Percentiles rank a stretch among this genome's conserved stretches.
Conservation (phyloP, 768 basidiomycete species). For the Royoungia palumana region DNA sequence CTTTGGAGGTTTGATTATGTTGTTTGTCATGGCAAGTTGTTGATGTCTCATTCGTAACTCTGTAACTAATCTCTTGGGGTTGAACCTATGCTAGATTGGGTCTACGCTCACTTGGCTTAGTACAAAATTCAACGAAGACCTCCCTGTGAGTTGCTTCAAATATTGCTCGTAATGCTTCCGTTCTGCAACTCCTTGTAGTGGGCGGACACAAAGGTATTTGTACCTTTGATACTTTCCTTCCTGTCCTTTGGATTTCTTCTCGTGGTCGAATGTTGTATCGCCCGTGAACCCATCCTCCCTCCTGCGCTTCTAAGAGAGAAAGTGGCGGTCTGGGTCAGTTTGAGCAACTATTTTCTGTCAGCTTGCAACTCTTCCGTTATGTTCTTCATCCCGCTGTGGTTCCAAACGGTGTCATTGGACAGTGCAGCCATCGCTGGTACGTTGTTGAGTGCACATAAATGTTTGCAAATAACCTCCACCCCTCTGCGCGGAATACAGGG, state of each 20-base stretch:
- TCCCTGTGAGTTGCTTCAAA: slow-evolving; percentile 2
- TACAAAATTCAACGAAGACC: slow-evolving; percentile 13
- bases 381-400: slow-evolving; percentile 17
- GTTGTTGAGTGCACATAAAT: neutral
- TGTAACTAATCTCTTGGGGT: neutral
- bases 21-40: slow-evolving; percentile 5
- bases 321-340: slow-evolving; percentile 4
- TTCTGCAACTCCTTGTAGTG: slow-evolving; percentile 2
- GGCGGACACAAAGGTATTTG: slow-evolving; percentile 2
- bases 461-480: too few relatives aligned
- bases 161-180: too few relatives aligned
- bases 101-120: slow-evolving; percentile 11
- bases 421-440: slow-evolving; percentile 11
- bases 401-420: slow-evolving; percentile 10
- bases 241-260: slow-evolving; percentile 8
- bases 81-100: slow-evolving; percentile 4
- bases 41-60: neutral
- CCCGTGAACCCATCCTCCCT: slow-evolving; percentile 11
- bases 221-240: slow-evolving; percentile 7
- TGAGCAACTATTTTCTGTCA: slow-evolving; percentile 7
- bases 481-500: neutral
- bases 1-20: slow-evolving; percentile 9
- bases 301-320: slow-evolving; percentile 5
- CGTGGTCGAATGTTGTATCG: slow-evolving; percentile 3
- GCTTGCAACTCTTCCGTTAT: slow-evolving; percentile 14